Conservation (phyloP, 2,329 filamentous ascomycete genomes). For the Diaporthe amygdali region DNA sequence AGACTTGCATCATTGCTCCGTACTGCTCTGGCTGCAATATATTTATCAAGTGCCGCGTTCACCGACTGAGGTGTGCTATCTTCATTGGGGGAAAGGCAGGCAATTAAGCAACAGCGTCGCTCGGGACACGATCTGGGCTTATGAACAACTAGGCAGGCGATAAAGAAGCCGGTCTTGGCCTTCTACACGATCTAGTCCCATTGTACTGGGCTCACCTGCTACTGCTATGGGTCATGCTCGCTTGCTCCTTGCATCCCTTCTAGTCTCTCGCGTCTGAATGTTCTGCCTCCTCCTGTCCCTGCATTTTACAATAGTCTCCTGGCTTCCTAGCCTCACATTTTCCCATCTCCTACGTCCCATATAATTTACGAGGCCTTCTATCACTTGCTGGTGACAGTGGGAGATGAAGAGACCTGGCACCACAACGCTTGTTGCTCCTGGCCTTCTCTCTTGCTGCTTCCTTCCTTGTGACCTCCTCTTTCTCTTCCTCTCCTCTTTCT, state of each 20-base stretch:
- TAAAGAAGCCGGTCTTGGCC: background rate
- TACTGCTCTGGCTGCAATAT: background rate
- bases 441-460: background rate
- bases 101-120: background rate
- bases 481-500: background rate
- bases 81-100: background rate
- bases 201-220: background rate
- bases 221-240: background rate
- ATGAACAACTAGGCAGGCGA: background rate
- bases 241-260: background rate
- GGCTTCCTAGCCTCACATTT: background rate
- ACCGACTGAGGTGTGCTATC: background rate
- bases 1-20: rapidly evolving
- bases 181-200: too few species aligned
- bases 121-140: background rate
- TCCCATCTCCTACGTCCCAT: background rate
- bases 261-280: background rate
- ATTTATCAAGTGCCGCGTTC: too few species aligned
- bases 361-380: background rate
- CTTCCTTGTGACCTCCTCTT: background rate
- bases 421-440: background rate
- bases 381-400: background rate
- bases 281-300: background rate
- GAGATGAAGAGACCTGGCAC: background rate
- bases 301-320: background rate